Base-by-base conservation (phyloP, 768 basidiomycete species). In the Podaxis pistillaris region DNA sequence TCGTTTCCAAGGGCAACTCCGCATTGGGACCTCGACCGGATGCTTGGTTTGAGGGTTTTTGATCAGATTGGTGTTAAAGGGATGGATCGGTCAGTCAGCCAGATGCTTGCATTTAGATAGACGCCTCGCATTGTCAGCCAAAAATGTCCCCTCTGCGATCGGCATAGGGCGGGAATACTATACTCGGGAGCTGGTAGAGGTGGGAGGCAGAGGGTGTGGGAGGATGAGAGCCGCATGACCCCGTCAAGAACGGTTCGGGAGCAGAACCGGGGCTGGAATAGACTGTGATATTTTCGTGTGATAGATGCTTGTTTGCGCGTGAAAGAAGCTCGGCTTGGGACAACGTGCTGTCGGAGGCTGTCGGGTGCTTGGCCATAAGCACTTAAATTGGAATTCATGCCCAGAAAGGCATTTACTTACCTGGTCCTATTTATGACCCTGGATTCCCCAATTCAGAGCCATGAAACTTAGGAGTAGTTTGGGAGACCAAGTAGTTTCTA, bases 1-100 rank as follows among this genome's bases (percentile, higher is more conserved):
- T 51, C 33, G 58, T 60, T 51, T 60, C 58, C 38, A 60, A 51
- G 58, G 58, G 58, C 33, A 51, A 60, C 13, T 36, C 58, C 49
- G 30, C 30, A 37, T 60, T 40, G 33, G 58, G 58, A 7, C 49
- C 49, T 19, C 11, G 40, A 26, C 24, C 13, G 26, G 8, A 12
- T 22, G 49, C 24, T 9, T 22, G 24, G 49, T 50, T 24, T 24
- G 26, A 38, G 33, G 17, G 13, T 26, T 13, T 22, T 37, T 9
- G 12, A 12, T 11, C 37, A 22, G 8, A 24, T 55, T 40, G 36
- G 13, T 4, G 38, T 56, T 56, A 24, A 5, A 24, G n/a, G 40
- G 41, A 33, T 53, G n/a, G 5, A 58, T 58, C 57, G 12, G 54
- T 55, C 54, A 17, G 44, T 57, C 6, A 22, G 26, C 36, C 17